phyloP scores from a whole-genome alignment of 202 grass and related monocot genomes.

The Eragrostis tef region DNA sequence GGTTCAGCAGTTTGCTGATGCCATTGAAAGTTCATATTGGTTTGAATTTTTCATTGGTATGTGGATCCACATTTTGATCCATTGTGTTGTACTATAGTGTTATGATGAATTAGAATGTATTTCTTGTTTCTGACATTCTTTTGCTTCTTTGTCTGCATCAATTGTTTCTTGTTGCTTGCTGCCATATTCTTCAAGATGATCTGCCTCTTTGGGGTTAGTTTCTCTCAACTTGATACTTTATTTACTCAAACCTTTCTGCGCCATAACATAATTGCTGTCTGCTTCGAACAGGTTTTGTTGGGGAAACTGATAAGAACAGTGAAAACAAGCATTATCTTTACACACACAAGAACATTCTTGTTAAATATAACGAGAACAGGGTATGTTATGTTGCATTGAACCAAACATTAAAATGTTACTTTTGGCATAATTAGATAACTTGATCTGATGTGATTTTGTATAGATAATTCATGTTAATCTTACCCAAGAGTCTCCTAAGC shows the following conservation, averaged over 20 bases:
- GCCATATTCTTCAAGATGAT: conserved; percentile 64
- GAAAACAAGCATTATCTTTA: conserved; percentile 96
- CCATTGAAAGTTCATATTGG: conserved; percentile 96
- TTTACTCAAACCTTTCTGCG: conserved; percentile 14
- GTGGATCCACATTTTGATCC: conserved; percentile 15
- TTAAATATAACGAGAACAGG: conserved; percentile 90
- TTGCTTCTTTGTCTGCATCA: conserved; percentile 15
- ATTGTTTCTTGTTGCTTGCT: conserved; percentile 43
- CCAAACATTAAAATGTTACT: no score
- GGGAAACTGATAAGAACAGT: conserved; percentile 93
- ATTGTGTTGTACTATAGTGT: conserved; percentile 7
- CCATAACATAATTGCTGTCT: conserved; percentile 30
- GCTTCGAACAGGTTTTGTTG: conserved; percentile 78
- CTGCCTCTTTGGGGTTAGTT: conserved; percentile 97
- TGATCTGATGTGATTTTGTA: no score
- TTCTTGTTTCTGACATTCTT: conserved; percentile 49
- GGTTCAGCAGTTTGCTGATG: conserved; percentile 81
- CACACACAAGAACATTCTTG: conserved; percentile 89
- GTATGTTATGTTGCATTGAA: no score
- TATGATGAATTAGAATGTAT: conserved; percentile 15
- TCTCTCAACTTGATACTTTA: conserved; percentile 32
- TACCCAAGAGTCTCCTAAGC: conserved; percentile 89
- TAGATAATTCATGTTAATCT: conserved; percentile 99
- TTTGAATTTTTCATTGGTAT: conserved; percentile 99
- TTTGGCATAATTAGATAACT: no score